phyloP scores from a whole-genome alignment of 176 grass and related monocot genomes.

The Luzula sylvatica region DNA sequence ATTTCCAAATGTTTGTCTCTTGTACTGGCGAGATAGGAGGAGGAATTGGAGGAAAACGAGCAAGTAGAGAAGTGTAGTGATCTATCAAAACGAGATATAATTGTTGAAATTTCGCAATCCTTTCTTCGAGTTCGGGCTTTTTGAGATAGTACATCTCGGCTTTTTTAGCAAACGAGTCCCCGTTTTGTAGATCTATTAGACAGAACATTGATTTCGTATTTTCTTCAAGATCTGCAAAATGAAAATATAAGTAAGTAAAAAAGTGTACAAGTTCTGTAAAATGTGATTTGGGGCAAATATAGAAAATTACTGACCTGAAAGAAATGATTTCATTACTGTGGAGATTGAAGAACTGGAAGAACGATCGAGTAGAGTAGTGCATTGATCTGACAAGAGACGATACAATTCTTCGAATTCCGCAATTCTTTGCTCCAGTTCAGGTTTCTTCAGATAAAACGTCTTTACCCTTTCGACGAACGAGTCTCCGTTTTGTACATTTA shows the following conservation, averaged over 20 bases:
- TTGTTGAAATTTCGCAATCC: conserved; percentile 10
- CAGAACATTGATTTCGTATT: conserved; percentile 18
- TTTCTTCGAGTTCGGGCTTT: conserved; percentile 10
- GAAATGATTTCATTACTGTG: too few species aligned
- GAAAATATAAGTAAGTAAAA: too few species aligned
- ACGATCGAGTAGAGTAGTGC: neutral
- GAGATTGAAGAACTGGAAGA: too few species aligned
- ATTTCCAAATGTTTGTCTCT: too few species aligned
- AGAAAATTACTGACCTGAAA: too few species aligned
- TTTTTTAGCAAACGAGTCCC: neutral
- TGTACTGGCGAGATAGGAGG: too few species aligned
- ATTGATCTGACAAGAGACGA: conserved; percentile 10
- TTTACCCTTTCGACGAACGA: neutral
- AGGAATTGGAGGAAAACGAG: neutral
- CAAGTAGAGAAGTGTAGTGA: conserved; percentile 9
- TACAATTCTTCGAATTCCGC: conserved; percentile 13
- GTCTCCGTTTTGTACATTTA: neutral
- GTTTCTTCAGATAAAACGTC: conserved; percentile 10
- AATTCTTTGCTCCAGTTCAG: conserved; percentile 6
- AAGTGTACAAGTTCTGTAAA: too few species aligned
- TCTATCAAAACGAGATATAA: conserved; percentile 12
- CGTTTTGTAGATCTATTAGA: conserved; percentile 6
- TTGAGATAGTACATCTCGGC: conserved; percentile 10
- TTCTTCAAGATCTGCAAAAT: conserved; percentile 16
- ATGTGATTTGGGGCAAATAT: too few species aligned